Evolutionary conservation across 2,329 filamentous ascomycete genomes (phyloP).

Genomic region (Aspergillus latus): DNA sequence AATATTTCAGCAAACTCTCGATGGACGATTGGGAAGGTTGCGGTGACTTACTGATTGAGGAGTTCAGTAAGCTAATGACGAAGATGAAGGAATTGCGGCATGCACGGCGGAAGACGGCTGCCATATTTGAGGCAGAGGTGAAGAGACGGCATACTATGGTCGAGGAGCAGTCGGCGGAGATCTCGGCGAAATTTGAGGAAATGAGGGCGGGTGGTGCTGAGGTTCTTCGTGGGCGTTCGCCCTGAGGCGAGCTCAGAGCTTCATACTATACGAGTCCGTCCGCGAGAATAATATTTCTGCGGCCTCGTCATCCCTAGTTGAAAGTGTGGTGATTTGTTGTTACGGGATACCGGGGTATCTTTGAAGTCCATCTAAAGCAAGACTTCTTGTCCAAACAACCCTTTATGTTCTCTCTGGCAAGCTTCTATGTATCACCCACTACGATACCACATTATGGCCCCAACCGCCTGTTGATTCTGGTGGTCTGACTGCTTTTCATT

Average conservation of each 20-base stretch:
- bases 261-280: no score
- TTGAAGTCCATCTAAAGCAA: no score
- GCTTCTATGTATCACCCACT: no score
- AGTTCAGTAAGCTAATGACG: constrained; percentile 52
- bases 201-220: constrained; percentile 57
- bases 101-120: constrained; percentile 54
- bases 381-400: no score
- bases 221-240: constrained; percentile 48
- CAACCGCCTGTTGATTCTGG: no score
- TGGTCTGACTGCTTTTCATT: no score
- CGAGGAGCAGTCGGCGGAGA: constrained; percentile 48
- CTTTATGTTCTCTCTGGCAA: no score
- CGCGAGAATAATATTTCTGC: no score
- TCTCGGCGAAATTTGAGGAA: constrained; percentile 51
- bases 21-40: constrained; percentile 62
- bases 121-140: constrained; percentile 56
- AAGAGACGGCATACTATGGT: constrained; percentile 54
- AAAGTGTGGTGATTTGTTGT: no score
- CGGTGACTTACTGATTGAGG: constrained; percentile 60
- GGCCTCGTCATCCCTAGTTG: no score
- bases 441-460: no score
- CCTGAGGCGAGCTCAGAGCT: constrained; percentile 15
- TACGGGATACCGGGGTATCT: no score
- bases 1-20: constrained; percentile 54
- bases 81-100: constrained; percentile 55